Conservation (phyloP, 805 yeast genomes). For the Monosporozyma aquatica region DNA sequence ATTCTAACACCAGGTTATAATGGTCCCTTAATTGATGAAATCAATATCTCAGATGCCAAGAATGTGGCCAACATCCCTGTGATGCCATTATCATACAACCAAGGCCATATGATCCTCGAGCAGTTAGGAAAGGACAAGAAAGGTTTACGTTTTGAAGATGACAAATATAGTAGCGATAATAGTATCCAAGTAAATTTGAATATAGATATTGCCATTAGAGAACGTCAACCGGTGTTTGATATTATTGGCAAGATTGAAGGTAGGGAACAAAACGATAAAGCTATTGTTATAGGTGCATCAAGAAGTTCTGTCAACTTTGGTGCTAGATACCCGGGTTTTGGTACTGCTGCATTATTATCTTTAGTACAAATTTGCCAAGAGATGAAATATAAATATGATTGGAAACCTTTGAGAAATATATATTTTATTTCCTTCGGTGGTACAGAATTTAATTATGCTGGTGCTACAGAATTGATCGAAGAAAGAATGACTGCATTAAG, state of each 20-base stretch:
- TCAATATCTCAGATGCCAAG: conserved; percentile 38
- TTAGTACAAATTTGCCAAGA: conserved; percentile 58
- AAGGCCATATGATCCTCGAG: conserved; percentile 39
- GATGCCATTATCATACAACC: conserved; percentile 68
- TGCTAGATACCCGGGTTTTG: conserved; percentile 62
- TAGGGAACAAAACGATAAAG: conserved; percentile 64
- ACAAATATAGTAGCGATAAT: conserved; percentile 15
- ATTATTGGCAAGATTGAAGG: conserved; percentile 72
- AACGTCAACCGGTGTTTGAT: conserved; percentile 66
- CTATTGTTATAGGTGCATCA: conserved; percentile 71
- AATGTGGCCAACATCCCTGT: conserved; percentile 66
- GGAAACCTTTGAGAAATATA: conserved; percentile 79
- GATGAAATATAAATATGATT: conserved; percentile 52
- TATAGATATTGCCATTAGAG: conserved; percentile 38
- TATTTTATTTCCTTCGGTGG: conserved; percentile 83
- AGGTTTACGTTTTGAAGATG: conserved; percentile 20
- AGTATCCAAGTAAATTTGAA: conserved; percentile 23
- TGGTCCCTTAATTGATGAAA: conserved; percentile 35
- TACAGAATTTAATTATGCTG: conserved; percentile 69
- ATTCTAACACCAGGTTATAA: conserved; percentile 69
- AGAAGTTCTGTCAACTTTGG: conserved; percentile 74
- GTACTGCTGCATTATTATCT: conserved; percentile 65
- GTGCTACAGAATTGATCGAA: conserved; percentile 72
- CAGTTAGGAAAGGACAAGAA: conserved; percentile 16
- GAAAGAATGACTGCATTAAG: conserved; percentile 42